A percentile compares a stretch with the other conserved stretches of the same genome.
Evolutionary conservation across 2,329 filamentous ascomycete species (phyloP).

Genomic region (Fusarium coffeatum): DNA sequence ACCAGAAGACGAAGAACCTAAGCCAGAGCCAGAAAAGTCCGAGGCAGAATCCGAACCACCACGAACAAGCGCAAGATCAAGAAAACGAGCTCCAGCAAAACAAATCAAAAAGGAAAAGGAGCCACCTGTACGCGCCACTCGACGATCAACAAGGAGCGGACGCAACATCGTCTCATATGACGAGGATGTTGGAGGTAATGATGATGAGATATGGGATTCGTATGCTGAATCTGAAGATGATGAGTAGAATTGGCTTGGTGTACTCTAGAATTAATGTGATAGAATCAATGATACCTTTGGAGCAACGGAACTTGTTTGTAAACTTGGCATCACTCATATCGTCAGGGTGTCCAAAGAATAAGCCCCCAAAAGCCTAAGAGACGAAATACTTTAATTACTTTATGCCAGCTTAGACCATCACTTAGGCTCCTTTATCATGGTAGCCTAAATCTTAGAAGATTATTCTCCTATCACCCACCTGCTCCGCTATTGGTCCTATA

Average conservation of each 20-base stretch:
- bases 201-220: conserved; percentile 24
- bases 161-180: conserved; percentile 30
- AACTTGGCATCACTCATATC: background rate
- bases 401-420: too few species aligned
- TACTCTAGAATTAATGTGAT: conserved; percentile 1
- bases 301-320: background rate
- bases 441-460: too few species aligned
- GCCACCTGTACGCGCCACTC: conserved; percentile 8
- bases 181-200: conserved; percentile 20
- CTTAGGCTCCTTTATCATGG: too few species aligned
- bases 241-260: background rate
- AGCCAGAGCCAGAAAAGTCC: conserved; percentile 2
- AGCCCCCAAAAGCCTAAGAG: background rate
- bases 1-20: background rate
- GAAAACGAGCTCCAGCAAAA: conserved; percentile 13
- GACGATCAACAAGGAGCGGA: conserved; percentile 37
- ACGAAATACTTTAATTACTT: background rate
- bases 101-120: background rate
- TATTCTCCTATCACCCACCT: too few species aligned
- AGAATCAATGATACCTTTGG: conserved; percentile 3
- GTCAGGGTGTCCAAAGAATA: background rate
- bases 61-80: conserved; percentile 2
- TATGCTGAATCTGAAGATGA: conserved; percentile 20
- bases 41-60: conserved; percentile 19
- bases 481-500: background rate